phyloP scores from a whole-genome alignment of 208 protist species.

The Phytomonas sp. region DNA sequence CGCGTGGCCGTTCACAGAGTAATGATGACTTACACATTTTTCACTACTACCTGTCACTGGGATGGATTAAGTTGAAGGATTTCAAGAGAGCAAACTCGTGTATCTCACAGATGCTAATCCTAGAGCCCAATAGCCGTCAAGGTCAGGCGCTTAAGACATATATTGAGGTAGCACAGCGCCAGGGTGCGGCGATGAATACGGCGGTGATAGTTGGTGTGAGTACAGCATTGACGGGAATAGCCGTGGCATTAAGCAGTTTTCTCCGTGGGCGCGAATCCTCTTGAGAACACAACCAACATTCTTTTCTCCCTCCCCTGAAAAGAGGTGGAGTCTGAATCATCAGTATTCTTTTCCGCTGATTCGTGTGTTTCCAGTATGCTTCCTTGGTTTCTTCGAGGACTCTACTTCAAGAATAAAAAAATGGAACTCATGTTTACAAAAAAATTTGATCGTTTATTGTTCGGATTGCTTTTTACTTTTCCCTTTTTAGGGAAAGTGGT shows the following conservation, averaged over 20 bases:
- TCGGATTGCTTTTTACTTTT: background rate
- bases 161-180: conserved; percentile 25
- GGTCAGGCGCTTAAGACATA: conserved; percentile 35
- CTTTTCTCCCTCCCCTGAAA: background rate
- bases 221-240: conserved; percentile 10
- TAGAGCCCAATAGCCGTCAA: conserved; percentile 41
- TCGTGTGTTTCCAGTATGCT: background rate
- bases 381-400: background rate
- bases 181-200: conserved; percentile 20
- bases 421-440: background rate
- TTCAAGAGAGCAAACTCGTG: conserved; percentile 48
- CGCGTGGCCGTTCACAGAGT: background rate
- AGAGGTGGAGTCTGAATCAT: background rate
- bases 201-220: conserved; percentile 23
- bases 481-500: background rate
- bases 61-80: conserved; percentile 62
- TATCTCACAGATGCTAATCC: conserved; percentile 42
- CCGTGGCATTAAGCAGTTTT: background rate
- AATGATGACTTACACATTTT: conserved; percentile 33
- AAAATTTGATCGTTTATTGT: background rate
- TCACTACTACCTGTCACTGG: conserved; percentile 70
- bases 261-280: background rate
- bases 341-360: background rate
- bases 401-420: background rate
- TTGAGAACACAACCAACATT: background rate